Evolutionary conservation across 2,329 filamentous ascomycete genomes (phyloP), one percentile per base, ranked within the genome.

Genomic region (Botryosphaeria agaves): DNA sequence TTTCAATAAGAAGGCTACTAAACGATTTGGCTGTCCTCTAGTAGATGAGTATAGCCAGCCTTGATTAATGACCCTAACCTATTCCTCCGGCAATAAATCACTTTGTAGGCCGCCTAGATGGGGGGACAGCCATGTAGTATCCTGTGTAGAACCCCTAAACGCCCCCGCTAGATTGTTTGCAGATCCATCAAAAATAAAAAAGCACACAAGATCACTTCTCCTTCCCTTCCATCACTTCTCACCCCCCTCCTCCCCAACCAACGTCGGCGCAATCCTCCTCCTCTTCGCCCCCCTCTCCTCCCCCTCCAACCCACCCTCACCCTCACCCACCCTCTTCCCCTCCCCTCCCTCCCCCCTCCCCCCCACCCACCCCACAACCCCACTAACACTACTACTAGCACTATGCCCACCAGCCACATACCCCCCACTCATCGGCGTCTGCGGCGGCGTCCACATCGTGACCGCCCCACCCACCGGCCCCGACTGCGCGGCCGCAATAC

Each of bases 361-460:
- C 28, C 38, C 40, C 29, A 20, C 32, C 32, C 24, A 61, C n/a
- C 64, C 44, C 2, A 69, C 62, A 33, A 64, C 71, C 16, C 58
- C 58, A 38, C 57, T 63, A 17, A 61, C 52, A n/a, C 59, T 60
- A 38, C 60, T 66, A 26, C 62, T 60, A 4, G 68, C 64, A 42
- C 68, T 71, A 30, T 71, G 65, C 5, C 33, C 52, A 4, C 53
- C 49, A 18, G 57, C n/a, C n/a, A n/a, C n/a, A 54, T 23, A 32
- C 31, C 43, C 44, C 25, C 48, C 43, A 36, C 48, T 52, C 34
- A 69, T 58, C 5, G 87, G 87, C 3, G 87, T 95, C 50, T 92
- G 79, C 1, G 87, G 89, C 2, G 89, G 87, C 5, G 87, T 94
- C 21, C 80, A 82, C 43, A 92, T 71, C 0, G 84, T 80, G 26